Evolutionary conservation across 2,329 filamentous ascomycete species (phyloP).

Genomic region (Neospermospora avenae): DNA sequence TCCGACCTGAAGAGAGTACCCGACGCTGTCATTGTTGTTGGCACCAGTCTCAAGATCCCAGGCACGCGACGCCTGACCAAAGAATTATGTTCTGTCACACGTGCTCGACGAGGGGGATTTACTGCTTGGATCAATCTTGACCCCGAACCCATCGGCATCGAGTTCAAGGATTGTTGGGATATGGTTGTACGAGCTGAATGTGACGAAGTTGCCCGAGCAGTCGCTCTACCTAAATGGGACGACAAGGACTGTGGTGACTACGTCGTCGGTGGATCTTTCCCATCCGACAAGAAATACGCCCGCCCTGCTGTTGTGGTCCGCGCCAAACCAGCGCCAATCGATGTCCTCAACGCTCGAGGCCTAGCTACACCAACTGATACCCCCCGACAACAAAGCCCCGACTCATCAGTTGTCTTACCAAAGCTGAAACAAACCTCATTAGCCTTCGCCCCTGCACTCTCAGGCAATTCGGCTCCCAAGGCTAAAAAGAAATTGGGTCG

Average conservation of each 20-base stretch:
- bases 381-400: conserved; percentile 44
- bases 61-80: conserved; percentile 86
- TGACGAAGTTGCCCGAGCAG: conserved; percentile 78
- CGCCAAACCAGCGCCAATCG: conserved; percentile 31
- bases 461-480: conserved; percentile 15
- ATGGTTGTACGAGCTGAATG: conserved; percentile 82
- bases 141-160: conserved; percentile 73
- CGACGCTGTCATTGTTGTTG: conserved; percentile 90
- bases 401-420: conserved; percentile 19
- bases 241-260: conserved; percentile 50
- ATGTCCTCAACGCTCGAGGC: conserved; percentile 43
- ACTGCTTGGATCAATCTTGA: conserved; percentile 95
- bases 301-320: conserved; percentile 44
- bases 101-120: conserved; percentile 76
- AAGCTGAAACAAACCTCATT: conserved; percentile 53
- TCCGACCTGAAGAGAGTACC: conserved; percentile 82
- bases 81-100: conserved; percentile 85
- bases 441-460: conserved; percentile 23
- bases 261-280: conserved; percentile 43
- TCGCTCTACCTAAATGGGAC: conserved; percentile 59
- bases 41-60: conserved; percentile 92
- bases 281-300: conserved; percentile 39
- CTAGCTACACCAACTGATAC: conserved; percentile 59
- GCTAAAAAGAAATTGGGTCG: conserved; percentile 28
- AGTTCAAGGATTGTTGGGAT: conserved; percentile 93